Evolutionary conservation across 495 filamentous ascomycete species (phyloP).

Genomic region (Talaromyces wortmannii): DNA sequence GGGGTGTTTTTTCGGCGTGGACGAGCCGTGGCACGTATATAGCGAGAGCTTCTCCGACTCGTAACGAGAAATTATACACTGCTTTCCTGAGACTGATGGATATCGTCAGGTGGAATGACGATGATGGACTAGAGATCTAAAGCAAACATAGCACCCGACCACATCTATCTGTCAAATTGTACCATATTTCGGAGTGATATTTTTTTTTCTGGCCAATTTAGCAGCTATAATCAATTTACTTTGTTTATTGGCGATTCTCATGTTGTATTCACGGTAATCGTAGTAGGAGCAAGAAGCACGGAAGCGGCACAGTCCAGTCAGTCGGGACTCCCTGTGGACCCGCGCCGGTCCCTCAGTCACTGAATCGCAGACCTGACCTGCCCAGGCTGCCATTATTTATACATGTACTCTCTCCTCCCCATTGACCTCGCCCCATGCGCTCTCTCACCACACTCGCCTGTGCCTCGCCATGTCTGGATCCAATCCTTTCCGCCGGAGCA

Average conservation of each 20-base stretch:
- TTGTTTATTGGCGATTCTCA: too few species aligned
- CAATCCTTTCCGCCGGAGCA: conserved; percentile 50
- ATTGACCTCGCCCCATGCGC: conserved; percentile 9
- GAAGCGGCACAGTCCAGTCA: background rate
- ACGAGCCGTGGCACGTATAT: conserved; percentile 47
- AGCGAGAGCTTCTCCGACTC: conserved; percentile 22
- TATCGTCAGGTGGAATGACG: too few species aligned
- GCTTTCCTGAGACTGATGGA: too few species aligned
- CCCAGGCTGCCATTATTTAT: background rate
- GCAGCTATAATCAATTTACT: too few species aligned
- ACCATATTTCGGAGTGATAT: background rate
- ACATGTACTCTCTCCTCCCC: conserved; percentile 13
- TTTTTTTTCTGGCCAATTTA: background rate
- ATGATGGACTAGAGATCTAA: background rate
- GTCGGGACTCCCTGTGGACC: too few species aligned
- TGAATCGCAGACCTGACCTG: background rate
- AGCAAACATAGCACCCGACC: background rate
- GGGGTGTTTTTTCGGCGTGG: conserved; percentile 52
- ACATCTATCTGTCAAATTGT: background rate
- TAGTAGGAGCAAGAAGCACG: background rate
- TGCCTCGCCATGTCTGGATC: conserved; percentile 45
- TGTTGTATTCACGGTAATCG: background rate
- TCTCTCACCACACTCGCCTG: conserved; percentile 3
- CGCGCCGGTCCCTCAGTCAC: background rate
- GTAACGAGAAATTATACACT: background rate